Percentiles rank a stretch among this genome's conserved stretches.
phyloP scores from a whole-genome alignment of 371 early-diverging fungal species.

The Catenaria anguillulae region DNA sequence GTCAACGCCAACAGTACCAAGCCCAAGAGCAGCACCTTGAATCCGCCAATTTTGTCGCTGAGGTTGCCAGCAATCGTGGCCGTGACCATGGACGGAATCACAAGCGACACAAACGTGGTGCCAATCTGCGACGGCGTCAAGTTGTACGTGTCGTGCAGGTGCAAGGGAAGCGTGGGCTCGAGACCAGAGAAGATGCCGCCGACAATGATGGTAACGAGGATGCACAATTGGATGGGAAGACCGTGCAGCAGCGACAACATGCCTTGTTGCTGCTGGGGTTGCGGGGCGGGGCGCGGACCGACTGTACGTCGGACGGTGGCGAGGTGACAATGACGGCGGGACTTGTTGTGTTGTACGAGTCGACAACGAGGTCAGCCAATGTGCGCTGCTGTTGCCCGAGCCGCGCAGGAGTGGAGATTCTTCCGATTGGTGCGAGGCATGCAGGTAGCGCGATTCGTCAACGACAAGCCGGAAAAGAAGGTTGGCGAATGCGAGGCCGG shows the following conservation, averaged over 20 bases:
- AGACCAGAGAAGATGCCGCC: conserved; percentile 24
- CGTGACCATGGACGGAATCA: conserved; percentile 5
- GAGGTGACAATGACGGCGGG: too few relatives aligned
- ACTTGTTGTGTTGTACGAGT: too few relatives aligned
- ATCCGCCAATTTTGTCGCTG: background rate
- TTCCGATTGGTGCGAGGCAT: too few relatives aligned
- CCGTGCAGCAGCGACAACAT: conserved; percentile 24
- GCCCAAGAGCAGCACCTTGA: background rate
- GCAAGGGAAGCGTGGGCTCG: conserved; percentile 46
- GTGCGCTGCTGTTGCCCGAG: too few relatives aligned
- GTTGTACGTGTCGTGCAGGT: conserved; percentile 23
- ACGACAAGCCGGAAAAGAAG: conserved; percentile 46
- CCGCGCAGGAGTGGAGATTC: too few relatives aligned
- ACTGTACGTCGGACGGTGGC: too few relatives aligned
- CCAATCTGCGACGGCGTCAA: background rate
- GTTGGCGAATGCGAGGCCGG: conserved; percentile 46
- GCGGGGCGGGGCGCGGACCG: too few relatives aligned
- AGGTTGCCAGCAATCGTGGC: background rate
- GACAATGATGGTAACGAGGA: conserved; percentile 33
- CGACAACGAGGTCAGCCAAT: too few relatives aligned
- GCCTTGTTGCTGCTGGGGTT: background rate
- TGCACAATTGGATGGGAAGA: conserved; percentile 32
- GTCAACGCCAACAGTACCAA: background rate
- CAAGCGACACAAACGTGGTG: background rate
- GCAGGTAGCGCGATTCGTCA: conserved; percentile 31